Evolutionary conservation across 2,329 filamentous ascomycete species (phyloP), one percentile per base, ranked within the genome.

Genomic region (Bipolaris cookei): DNA sequence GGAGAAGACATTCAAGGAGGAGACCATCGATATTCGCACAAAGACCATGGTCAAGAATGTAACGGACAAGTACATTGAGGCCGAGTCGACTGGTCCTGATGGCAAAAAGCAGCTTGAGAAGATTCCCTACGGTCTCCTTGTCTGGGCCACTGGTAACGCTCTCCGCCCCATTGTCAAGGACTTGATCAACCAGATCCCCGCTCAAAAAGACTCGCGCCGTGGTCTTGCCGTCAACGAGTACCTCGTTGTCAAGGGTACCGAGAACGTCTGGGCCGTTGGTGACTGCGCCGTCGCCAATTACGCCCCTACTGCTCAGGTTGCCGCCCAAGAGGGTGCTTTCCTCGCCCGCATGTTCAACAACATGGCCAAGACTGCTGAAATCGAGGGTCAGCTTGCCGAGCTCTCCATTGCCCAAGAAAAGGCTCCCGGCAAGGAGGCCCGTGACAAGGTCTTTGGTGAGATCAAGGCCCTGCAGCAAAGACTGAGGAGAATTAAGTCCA

Each of bases 11-110:
- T 96, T 99, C 83, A 95, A 96, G 81, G 95, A 99, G 83, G 95
- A 99, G 81, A 93, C 92, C 76, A 99, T 99, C 76, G 89, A 91
- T 69, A 97, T 99, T 81, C 90, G 91, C 79, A 96, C 95, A 70
- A 98, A 98, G 87, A 98, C 95, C 66, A 96, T 97, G 89, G 95
- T 99, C 77, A 98, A 98, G 86, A 93, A 90, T 61, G 95, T 99
- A 58, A 96, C 92, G 30, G 89, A 95, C 71, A 96, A 90, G 80
- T 89, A 87, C 74, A 94, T 99, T 72, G 92, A 98, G 82, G 95
- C 94, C 64, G 91, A 97, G 78, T 86, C 88, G 48, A 89, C 87
- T 53, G 86, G 87, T 50, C 88, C 93, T 16, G 91, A 96, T 68
- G 95, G 95, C 75, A 86, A 87, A 81, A 97, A 97, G 83, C 83